Conservation (phyloP, 495 filamentous ascomycete genomes). For the Daldinia grandis region DNA sequence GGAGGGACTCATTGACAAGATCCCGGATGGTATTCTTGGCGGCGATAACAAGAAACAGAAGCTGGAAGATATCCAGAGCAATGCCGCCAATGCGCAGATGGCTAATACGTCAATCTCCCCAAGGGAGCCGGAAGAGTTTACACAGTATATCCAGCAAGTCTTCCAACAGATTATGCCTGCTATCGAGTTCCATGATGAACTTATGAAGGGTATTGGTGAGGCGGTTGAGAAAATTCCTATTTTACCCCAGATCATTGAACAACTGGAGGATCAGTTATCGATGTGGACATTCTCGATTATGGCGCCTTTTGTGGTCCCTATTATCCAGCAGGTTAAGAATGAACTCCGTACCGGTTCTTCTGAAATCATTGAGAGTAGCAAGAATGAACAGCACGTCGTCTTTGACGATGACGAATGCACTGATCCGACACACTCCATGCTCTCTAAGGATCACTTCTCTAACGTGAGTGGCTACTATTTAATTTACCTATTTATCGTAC, state of each 20-base stretch:
- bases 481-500: constrained; percentile 4
- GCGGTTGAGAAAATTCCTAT: constrained; percentile 83
- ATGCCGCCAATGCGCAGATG: constrained; percentile 74
- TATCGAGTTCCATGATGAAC: constrained; percentile 86
- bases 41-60: constrained; percentile 71
- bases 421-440: constrained; percentile 94
- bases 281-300: constrained; percentile 87
- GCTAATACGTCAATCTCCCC: constrained; percentile 71
- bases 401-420: constrained; percentile 78
- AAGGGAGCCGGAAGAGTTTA: constrained; percentile 78
- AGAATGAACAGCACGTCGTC: constrained; percentile 81
- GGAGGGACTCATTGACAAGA: constrained; percentile 76
- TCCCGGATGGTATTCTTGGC: constrained; percentile 79
- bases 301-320: constrained; percentile 83
- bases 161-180: constrained; percentile 82
- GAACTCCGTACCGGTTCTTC: constrained; percentile 85
- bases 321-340: constrained; percentile 83
- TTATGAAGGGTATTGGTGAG: constrained; percentile 79
- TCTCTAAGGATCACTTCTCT: constrained; percentile 92
- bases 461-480: constrained; percentile 56
- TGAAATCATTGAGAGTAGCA: constrained; percentile 83
- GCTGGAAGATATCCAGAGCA: constrained; percentile 70
- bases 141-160: constrained; percentile 69
- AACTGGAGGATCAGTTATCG: constrained; percentile 79
- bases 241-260: constrained; percentile 78